Conservation (phyloP, 805 yeast genomes). For the Phaffomyces thermotolerans region DNA sequence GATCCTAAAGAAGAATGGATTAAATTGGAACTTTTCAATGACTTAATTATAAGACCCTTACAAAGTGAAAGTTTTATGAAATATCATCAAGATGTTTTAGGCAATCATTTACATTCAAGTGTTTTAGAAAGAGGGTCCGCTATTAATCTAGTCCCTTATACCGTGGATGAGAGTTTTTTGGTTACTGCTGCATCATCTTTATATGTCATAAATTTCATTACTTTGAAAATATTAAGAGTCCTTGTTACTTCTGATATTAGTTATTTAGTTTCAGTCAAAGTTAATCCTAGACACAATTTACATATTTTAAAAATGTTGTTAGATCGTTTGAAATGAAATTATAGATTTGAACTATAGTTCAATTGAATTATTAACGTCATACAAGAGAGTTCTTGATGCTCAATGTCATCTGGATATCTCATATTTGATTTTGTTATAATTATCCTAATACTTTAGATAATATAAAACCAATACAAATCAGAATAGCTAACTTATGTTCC, state of each 20-base stretch:
- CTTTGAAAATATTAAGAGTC: constrained; percentile 17
- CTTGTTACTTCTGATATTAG: constrained; percentile 15
- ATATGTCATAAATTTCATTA: constrained; percentile 17
- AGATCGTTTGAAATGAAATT: constrained; percentile 1
- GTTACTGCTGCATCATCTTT: constrained; percentile 16
- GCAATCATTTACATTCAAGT: constrained; percentile 15
- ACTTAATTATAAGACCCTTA: constrained; percentile 16
- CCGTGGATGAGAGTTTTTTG: constrained; percentile 15
- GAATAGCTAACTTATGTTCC: too few species aligned
- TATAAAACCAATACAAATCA: too few species aligned
- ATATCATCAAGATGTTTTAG: constrained; percentile 18
- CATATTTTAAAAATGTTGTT: constrained; percentile 15
- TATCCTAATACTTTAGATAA: too few species aligned
- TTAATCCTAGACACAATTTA: constrained; percentile 18
- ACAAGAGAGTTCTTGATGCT: neutral
- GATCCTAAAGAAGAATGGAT: constrained; percentile 19
- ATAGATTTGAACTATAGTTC: too few species aligned
- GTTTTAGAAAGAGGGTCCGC: constrained; percentile 18
- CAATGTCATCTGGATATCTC: too few species aligned
- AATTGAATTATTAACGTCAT: too few species aligned
- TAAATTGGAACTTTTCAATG: constrained; percentile 18
- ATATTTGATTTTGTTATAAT: too few species aligned
- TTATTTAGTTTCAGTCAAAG: constrained; percentile 15
- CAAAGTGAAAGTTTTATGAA: constrained; percentile 18
- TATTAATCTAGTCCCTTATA: constrained; percentile 17